These are phyloP conservation scores for Tetrahymena thermophila DNA, from an alignment of 73 alveolate species.

Conservation along the genomic window DNA sequence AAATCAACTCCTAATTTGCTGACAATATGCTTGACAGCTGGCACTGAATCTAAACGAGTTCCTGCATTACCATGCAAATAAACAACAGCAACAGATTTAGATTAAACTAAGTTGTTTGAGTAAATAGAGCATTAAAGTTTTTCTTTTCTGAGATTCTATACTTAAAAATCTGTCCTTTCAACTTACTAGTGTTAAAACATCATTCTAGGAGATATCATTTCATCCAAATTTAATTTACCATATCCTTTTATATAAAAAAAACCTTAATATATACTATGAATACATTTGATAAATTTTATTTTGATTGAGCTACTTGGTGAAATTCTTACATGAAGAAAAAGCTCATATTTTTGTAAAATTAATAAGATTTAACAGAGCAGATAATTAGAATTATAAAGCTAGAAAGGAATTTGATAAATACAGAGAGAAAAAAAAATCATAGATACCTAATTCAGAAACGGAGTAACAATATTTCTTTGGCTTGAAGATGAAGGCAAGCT, in stretches of 20 bases:
- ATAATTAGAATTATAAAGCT: no score
- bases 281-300: no score
- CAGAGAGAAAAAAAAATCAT: background rate
- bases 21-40: constrained; percentile 48
- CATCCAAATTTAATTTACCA: background rate
- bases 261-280: no score
- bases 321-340: no score
- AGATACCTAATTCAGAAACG: background rate
- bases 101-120: background rate
- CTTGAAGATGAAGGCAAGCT: background rate
- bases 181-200: background rate
- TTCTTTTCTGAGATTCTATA: background rate
- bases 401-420: background rate
- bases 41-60: constrained; percentile 74
- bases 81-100: background rate
- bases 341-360: no score
- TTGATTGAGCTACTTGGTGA: no score
- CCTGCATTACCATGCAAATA: constrained; percentile 90
- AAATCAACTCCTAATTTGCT: constrained; percentile 55
- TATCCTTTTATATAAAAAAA: background rate
- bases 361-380: no score
- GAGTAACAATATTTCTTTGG: background rate
- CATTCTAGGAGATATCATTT: background rate
- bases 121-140: background rate
- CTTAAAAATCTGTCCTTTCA: background rate